Percentiles rank a stretch among this genome's conserved stretches.
Evolutionary conservation across 352 stramenopile genomes (phyloP).

Genomic region (Albugo laibachii): DNA sequence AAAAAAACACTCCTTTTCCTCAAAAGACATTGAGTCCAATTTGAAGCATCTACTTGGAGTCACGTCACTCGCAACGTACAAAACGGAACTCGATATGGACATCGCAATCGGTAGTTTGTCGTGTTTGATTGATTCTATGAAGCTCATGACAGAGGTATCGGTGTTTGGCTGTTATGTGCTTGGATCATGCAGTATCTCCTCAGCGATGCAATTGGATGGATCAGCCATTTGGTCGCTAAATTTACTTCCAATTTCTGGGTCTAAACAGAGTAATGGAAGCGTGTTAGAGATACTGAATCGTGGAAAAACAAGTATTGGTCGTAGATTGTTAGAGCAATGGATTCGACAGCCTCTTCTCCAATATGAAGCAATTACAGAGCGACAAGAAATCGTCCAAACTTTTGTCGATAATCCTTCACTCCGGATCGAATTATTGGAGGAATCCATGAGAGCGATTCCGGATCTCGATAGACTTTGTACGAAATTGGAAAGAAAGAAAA

Average conservation of each 20-base stretch:
- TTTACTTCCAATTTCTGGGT: constrained; percentile 64
- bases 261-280: constrained; percentile 30
- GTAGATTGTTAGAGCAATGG: constrained; percentile 89
- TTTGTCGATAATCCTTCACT: constrained; percentile 82
- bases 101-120: constrained; percentile 44
- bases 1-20: constrained; percentile 54
- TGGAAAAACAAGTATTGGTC: constrained; percentile 88
- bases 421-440: constrained; percentile 74
- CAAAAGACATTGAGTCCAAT: constrained; percentile 35
- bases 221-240: constrained; percentile 84
- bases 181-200: constrained; percentile 38
- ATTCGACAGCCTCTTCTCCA: constrained; percentile 91
- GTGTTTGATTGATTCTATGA: constrained; percentile 41
- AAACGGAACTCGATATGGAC: constrained; percentile 42
- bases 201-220: constrained; percentile 85
- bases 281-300: constrained; percentile 89
- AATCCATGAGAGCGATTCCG: constrained; percentile 71
- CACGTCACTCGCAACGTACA: constrained; percentile 32
- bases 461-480: constrained; percentile 56
- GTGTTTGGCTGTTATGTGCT: constrained; percentile 59
- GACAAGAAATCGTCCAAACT: constrained; percentile 83
- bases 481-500: constrained; percentile 42
- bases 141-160: constrained; percentile 43
- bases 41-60: constrained; percentile 34
- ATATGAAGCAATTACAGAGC: constrained; percentile 54